Evolutionary conservation across 225 moss, liverwort and hornwort species (phyloP), one percentile per base, ranked within the genome.

Genomic region (Bryoerythrophyllum caledonicum): DNA sequence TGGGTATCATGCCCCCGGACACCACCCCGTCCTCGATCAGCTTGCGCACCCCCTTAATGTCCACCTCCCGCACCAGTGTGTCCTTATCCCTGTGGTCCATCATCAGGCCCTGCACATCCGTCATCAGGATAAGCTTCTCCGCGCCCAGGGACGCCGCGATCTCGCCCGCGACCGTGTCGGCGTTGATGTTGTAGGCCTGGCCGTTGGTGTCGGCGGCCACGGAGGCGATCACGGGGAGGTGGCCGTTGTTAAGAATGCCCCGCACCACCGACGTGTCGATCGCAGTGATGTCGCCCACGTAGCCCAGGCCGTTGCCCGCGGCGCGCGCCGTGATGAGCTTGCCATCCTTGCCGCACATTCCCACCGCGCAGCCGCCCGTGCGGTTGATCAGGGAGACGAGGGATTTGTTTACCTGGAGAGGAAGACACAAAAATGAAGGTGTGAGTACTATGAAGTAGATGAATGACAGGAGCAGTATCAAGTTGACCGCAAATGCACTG

Each of bases 41-140:
- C 65, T 88, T 81, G 57, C 94, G 81, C 35, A 73, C 87, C 9
- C 90, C 89, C 74, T 88, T 99, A 49, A 95, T 91, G 77, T 89
- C 84, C 24, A 94, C 88, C 70, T 74, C 78, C n/a, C 75, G 91
- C 27, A 99, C 85, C 4, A 99, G 77, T 3, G 91, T 88, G 74
- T 72, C 82, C 40, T 79, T 84, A 54, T 90, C 75, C 79, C 88
- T 90, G 56, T 87, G 77, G 41, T 99, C 93, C 21, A 88, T 71
- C 93, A 99, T 91, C 74, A 95, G 65, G 8, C 95, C 97, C 16
- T 95, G 91, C 41, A 95, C 95, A 63, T 99, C 95, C 5, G 97
- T 99, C 94, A 95, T 99, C 56, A 95, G 93, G 44, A 95, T 95
- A 48, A 94, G 77, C 76, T 99, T 99, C 77, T 99, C 95, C 2